Conservation (phyloP, 129 eudicot species). For the Flaveria linearis region DNA sequence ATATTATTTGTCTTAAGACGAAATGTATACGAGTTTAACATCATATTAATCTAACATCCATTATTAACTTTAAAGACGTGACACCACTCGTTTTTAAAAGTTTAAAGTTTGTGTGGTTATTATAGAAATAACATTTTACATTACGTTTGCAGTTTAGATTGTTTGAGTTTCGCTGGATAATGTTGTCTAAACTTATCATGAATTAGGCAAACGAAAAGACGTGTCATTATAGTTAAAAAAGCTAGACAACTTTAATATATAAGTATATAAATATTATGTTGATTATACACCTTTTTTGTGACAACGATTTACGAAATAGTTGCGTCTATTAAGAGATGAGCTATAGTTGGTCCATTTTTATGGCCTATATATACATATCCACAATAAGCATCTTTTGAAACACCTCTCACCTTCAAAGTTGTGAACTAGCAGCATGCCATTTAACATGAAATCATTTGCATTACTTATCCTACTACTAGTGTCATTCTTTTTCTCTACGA, state of each 20-base stretch:
- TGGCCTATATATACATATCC: conserved; percentile 33
- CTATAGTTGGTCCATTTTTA: conserved; percentile 26
- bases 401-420: conserved; percentile 17
- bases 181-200: neutral
- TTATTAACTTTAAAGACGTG: neutral
- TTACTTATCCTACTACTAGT: conserved; percentile 24
- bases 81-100: neutral
- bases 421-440: neutral
- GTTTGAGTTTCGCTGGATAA: neutral
- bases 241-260: neutral
- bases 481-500: conserved; percentile 13
- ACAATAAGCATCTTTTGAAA: conserved; percentile 20
- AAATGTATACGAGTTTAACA: neutral
- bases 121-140: neutral
- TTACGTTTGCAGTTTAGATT: neutral
- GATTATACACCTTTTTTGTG: conserved; percentile 11
- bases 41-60: neutral
- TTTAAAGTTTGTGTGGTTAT: neutral
- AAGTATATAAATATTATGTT: neutral
- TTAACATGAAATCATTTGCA: conserved; percentile 29
- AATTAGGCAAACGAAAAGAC: neutral
- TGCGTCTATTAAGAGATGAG: conserved; percentile 34
- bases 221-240: neutral
- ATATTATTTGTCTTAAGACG: neutral
- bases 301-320: conserved; percentile 13